Base-by-base conservation (phyloP, 768 basidiomycete species). In the Cyclocybe aegerita region DNA sequence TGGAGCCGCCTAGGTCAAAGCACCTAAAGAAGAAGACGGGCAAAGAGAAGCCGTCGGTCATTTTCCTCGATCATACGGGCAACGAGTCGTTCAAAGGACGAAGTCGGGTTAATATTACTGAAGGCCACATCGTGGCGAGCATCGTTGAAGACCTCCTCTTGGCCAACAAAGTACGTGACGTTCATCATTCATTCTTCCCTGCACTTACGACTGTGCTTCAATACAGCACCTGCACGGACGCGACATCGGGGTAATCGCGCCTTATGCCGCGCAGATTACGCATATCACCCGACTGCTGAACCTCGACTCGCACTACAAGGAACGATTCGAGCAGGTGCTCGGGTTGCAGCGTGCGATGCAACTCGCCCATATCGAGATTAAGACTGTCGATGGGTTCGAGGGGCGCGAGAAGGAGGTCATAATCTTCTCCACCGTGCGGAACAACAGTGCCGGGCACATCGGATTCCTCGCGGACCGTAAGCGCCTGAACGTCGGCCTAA, bases 331-430 rank as follows among this genome's bases (percentile, higher is more conserved):
- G 35, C 61, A 67, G 5, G 76, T 81, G 0, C 74, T 95, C 16
- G 93, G 92, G 15, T 67, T 76, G 10, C 76, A 77, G 40, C 83
- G 91, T 17, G 82, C 77, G 14, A 72, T 79, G 69, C 84, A 94
- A 56, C 65, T 92, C 6, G 61, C 70, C 0, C 65, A 79, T 46
- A 78, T 97, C 45, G 93, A 96, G 66, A 80, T 96, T 60, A 91
- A 90, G 71, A 96, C 93, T 0, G 93, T 97, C 10, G 93, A 97
- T 59, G 93, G 93, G 14, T 97, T 95, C 65, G 92, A 97, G 66
- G 93, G 93, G 9, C 79, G 92, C 39, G 92, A 97, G 72, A 96
- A 96, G 70, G 88, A 92, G 30, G 83, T 96, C 37, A 90, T 97
- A 55, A 77, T 97, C 38, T 94, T 97, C 66, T 92, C 90, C 37